Evolutionary conservation across 495 filamentous ascomycete species (phyloP).

Genomic region (Lentithecium fluviatile): DNA sequence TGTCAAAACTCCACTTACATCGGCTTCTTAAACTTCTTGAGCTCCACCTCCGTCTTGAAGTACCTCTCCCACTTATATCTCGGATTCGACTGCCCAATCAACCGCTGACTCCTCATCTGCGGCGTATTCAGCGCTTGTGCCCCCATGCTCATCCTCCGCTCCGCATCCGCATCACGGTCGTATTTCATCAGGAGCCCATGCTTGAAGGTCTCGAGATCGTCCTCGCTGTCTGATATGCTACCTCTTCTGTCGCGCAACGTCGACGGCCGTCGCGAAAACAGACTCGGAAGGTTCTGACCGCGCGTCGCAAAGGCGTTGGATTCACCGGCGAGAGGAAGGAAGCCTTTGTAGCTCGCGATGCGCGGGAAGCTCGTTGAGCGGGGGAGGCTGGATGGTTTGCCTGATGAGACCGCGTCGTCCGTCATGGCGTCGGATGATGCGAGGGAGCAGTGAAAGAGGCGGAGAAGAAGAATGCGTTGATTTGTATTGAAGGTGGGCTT

Average conservation of each 20-base stretch:
- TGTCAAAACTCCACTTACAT: constrained; percentile 46
- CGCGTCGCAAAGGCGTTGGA: constrained; percentile 35
- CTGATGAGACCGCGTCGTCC: constrained; percentile 4
- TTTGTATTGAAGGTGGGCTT: too few relatives aligned
- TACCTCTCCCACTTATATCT: constrained; percentile 73
- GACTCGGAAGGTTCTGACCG: constrained; percentile 39
- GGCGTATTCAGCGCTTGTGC: constrained; percentile 59
- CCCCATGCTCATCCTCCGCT: constrained; percentile 42
- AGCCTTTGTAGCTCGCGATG: constrained; percentile 39
- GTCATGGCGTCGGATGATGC: background rate
- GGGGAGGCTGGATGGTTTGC: background rate
- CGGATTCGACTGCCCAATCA: constrained; percentile 76
- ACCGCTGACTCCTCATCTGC: constrained; percentile 71
- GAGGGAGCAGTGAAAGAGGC: background rate
- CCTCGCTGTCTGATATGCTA: constrained; percentile 21
- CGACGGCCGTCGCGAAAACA: constrained; percentile 28
- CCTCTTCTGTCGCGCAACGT: constrained; percentile 25
- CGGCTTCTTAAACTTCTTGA: constrained; percentile 63
- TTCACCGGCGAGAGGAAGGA: constrained; percentile 40
- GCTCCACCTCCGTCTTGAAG: constrained; percentile 66
- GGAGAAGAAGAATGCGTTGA: background rate
- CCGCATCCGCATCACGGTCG: constrained; percentile 16
- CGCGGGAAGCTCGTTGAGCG: constrained; percentile 25
- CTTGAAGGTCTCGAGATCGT: constrained; percentile 21
- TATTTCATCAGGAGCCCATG: constrained; percentile 19